A percentile compares a stretch with the other conserved stretches of the same genome.
These are phyloP conservation scores for Raddia guianensis DNA, from an alignment of 176 grass and related monocot species.

Conservation along the genomic window DNA sequence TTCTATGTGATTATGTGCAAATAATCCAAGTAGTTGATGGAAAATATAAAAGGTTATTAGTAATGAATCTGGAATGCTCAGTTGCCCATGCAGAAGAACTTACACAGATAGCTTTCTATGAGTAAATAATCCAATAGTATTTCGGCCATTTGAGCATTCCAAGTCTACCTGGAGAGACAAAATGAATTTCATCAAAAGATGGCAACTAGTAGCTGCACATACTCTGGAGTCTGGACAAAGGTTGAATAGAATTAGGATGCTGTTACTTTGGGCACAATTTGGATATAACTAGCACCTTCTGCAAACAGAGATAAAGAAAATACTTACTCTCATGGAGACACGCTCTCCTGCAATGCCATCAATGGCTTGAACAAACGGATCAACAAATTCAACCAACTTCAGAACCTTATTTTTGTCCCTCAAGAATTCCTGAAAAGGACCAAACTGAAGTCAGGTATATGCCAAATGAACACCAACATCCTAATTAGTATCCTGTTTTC, in stretches of 20 bases:
- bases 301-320: constrained; percentile 5
- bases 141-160: constrained; percentile 66
- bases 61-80: not conserved
- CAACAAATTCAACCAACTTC: constrained; percentile 59
- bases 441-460: constrained; percentile 27
- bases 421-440: constrained; percentile 62
- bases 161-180: constrained; percentile 62
- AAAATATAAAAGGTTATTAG: not conserved
- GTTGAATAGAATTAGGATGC: not conserved
- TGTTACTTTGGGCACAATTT: not conserved
- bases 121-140: constrained; percentile 67
- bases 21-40: not conserved
- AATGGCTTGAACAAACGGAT: constrained; percentile 72
- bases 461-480: constrained; percentile 26
- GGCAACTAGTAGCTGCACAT: not conserved
- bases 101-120: constrained; percentile 71
- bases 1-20: not conserved
- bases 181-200: constrained; percentile 26
- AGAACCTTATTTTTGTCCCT: constrained; percentile 74
- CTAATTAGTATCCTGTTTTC: constrained; percentile 19
- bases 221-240: constrained; percentile 14
- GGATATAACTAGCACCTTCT: not conserved
- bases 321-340: constrained; percentile 85
- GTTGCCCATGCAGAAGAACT: constrained; percentile 30
- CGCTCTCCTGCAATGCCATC: constrained; percentile 81